Base-by-base conservation (phyloP, 306 rosid species). In the Prunus mongolica region DNA sequence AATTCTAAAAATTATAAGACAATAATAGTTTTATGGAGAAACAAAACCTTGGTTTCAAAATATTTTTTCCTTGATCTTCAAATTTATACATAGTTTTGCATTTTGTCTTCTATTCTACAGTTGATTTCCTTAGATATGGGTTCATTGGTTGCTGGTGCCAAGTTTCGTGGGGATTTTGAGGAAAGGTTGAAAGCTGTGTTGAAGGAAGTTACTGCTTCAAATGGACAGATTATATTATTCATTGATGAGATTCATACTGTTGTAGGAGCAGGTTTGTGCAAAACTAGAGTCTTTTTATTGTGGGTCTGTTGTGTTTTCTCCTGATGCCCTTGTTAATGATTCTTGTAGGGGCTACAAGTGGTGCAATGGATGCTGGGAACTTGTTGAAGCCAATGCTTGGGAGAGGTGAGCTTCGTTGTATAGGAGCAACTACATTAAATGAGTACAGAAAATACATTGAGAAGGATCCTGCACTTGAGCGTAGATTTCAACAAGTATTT, bases 331-430 rank as follows among this genome's bases (percentile, higher is more conserved):
- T 69, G 79, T 74, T 62, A 71, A 79, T 83, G 73, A 54, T 84
- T 83, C 44, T 38, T 66, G 80, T 24, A 96, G 98, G 99, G 78
- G 99, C 99, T 82, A 92, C 98, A 62, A 83, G 89, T 82, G 99
- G 98, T 84, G 99, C 99, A 22, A 92, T 92, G 99, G 99, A 96
- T 87, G 99, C 99, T 76, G 97, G 97, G 66, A 96, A 96, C 84
- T 86, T 96, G 82, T 86, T 92, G 89, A 96, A 96, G 82, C 98
- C 97, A 6, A 96, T 96, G 98, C 98, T 96, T 74, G 99, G 99
- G 67, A 82, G 98, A 65, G 99, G 99, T 44, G 99, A 96, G 83
- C 99, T 96, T 79, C 91, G 96, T 28, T 96, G 99, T 78, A 91
- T 96, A 60, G 99, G 98, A 72, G 98, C 97, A 72, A 95, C 99